These are phyloP conservation scores for Falciphora oryzae DNA, from an alignment of 2,329 filamentous ascomycete species.

Conservation along the genomic window DNA sequence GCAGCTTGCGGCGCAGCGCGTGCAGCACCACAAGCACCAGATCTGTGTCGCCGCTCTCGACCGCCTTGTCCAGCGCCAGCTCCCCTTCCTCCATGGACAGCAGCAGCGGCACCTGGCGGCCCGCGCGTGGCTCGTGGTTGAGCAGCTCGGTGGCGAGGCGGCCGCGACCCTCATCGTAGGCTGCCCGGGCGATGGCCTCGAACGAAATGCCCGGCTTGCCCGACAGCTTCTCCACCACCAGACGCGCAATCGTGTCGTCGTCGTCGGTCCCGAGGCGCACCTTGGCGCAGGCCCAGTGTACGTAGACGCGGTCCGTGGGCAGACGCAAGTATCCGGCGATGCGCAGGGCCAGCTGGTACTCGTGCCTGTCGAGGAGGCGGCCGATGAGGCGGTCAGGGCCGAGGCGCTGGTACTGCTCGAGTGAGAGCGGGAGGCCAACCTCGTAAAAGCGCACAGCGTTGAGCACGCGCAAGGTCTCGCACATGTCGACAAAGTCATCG, in stretches of 20 bases:
- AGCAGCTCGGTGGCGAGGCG: slow-evolving; percentile 86
- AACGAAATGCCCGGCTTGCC: slow-evolving; percentile 93
- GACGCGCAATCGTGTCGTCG: slow-evolving; percentile 78
- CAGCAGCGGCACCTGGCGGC: slow-evolving; percentile 91
- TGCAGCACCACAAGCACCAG: slow-evolving; percentile 85
- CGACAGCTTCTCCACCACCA: slow-evolving; percentile 80
- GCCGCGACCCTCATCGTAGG: slow-evolving; percentile 86
- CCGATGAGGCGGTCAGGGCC: slow-evolving; percentile 85
- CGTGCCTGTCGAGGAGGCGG: slow-evolving; percentile 78
- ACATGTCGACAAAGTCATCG: slow-evolving; percentile 98
- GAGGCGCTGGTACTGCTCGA: slow-evolving; percentile 87
- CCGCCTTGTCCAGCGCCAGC: slow-evolving; percentile 90
- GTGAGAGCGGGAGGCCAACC: slow-evolving; percentile 82
- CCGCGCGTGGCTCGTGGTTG: slow-evolving; percentile 88
- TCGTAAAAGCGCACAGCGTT: slow-evolving; percentile 91
- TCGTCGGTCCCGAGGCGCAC: slow-evolving; percentile 79
- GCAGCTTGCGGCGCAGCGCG: slow-evolving; percentile 83
- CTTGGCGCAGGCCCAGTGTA: slow-evolving; percentile 95
- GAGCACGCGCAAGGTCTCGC: slow-evolving; percentile 83
- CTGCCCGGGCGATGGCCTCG: slow-evolving; percentile 85
- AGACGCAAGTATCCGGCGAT: slow-evolving; percentile 83
- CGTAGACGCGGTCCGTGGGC: slow-evolving; percentile 83
- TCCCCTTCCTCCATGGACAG: slow-evolving; percentile 95
- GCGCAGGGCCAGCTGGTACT: slow-evolving; percentile 85
- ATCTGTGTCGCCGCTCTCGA: slow-evolving; percentile 92